Base-by-base conservation (phyloP, 1,284 basidiomycete species). In the Wallemia hederae region DNA sequence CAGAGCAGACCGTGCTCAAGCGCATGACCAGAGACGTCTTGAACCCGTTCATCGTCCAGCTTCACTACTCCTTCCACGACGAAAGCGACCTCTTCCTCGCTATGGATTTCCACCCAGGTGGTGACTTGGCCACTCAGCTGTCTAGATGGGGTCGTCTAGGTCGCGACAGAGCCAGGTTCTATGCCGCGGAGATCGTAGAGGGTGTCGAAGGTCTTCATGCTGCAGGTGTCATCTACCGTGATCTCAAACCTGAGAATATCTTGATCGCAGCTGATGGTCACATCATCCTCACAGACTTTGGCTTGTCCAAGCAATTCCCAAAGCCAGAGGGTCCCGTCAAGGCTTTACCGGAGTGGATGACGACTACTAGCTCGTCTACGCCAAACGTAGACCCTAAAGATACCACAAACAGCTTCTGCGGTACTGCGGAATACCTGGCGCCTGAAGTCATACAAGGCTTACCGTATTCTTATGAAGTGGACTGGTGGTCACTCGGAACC, bases 401-500 rank as follows among this genome's bases (percentile, higher is more conserved):
- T 66, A 75, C 77, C 60, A 89, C 86, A 24, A 79, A 74, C 33
- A 89, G 86, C 14, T 89, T 89, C 69, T 89, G 86, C 69, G 85
- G 85, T 24, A 94, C 89, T 7, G 84, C 88, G 1, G 90, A 94
- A 70, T 96, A 96, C 67, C 77, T 96, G 19, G 89, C 88, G 19
- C 88, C 88, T 0, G 88, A 92, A 70, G 88, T 97, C 59, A 87
- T 97, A 66, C 83, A 89, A 67, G 85, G 89, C 2, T 72, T 85
- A 64, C 79, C 85, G 22, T 96, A 97, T 70, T 83, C 83, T 64
- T 96, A 91, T 68, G 86, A 91, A 66, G 88, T 92, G 24, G 91
- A 97, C 69, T 92, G 89, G 86, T 97, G 91, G 90, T 85, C 84
- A 64, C 85, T 94, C 67, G 91, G 91, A 22, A 96, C 90, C 63